These are phyloP conservation scores for Alternaria burnsii DNA, from an alignment of 2,329 filamentous ascomycete genomes.

Conservation along the genomic window DNA sequence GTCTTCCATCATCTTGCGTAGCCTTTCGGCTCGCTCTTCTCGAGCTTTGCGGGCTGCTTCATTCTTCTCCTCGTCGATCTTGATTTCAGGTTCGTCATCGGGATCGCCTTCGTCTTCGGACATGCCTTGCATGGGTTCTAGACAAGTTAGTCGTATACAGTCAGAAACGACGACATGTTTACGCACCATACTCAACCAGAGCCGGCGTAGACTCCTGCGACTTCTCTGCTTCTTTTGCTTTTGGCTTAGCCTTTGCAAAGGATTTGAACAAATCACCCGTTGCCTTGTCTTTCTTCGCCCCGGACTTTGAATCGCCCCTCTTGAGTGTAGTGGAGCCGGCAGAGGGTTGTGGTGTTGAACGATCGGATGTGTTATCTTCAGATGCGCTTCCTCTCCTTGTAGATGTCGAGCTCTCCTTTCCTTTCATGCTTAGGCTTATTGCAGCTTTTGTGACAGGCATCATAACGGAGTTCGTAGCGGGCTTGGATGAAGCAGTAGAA, in stretches of 20 bases:
- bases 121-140: constrained; percentile 63
- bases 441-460: constrained; percentile 29
- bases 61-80: constrained; percentile 43
- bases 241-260: constrained; percentile 76
- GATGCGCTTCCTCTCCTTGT: constrained; percentile 32
- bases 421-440: constrained; percentile 26
- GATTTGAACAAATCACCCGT: constrained; percentile 74
- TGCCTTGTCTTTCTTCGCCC: constrained; percentile 68
- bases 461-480: constrained; percentile 19
- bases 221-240: constrained; percentile 55
- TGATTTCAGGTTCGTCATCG: constrained; percentile 41
- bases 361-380: constrained; percentile 48
- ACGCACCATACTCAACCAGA: constrained; percentile 60
- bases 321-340: constrained; percentile 33
- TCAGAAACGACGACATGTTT: neutral
- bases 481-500: constrained; percentile 42
- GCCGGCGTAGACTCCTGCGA: constrained; percentile 53
- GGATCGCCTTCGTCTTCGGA: constrained; percentile 54
- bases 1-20: constrained; percentile 80
- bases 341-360: constrained; percentile 44
- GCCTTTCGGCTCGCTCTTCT: constrained; percentile 70
- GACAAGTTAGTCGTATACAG: constrained; percentile 33
- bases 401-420: constrained; percentile 30
- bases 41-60: constrained; percentile 55
- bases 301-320: constrained; percentile 52